Evolutionary conservation across 768 basidiomycete species (phyloP).

Genomic region (Daedaleopsis nitida): DNA sequence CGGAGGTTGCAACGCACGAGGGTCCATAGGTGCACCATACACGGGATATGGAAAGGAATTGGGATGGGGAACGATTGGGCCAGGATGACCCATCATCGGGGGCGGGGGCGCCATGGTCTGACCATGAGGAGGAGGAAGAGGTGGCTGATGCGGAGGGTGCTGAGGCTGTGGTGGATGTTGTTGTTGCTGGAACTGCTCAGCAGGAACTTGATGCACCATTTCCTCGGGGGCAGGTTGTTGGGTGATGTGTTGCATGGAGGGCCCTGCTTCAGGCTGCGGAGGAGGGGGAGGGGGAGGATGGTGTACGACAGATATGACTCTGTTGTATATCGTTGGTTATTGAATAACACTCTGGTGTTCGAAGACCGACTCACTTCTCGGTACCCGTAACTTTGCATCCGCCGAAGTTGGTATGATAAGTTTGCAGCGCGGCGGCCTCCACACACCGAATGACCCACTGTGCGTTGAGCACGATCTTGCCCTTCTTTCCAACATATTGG

Average conservation of each 20-base stretch:
- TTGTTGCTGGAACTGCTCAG: slow-evolving; percentile 20
- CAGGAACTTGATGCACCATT: slow-evolving; percentile 21
- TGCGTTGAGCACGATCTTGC: slow-evolving; percentile 72
- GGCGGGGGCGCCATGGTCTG: slow-evolving; percentile 25
- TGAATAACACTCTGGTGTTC: background rate
- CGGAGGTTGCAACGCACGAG: slow-evolving; percentile 45
- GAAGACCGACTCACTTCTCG: slow-evolving; percentile 55
- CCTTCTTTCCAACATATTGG: slow-evolving; percentile 79
- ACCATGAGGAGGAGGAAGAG: slow-evolving; percentile 12
- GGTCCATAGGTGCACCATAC: slow-evolving; percentile 21
- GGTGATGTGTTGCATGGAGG: slow-evolving; percentile 17
- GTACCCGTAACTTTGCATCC: slow-evolving; percentile 79
- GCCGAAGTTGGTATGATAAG: slow-evolving; percentile 76
- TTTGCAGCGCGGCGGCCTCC: slow-evolving; percentile 66
- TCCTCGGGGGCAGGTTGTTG: slow-evolving; percentile 4
- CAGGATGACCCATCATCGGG: slow-evolving; percentile 25
- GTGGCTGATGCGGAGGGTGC: slow-evolving; percentile 17
- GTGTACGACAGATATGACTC: background rate
- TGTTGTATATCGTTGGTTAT: background rate
- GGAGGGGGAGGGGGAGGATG: slow-evolving; percentile 2
- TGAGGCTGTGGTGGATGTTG: slow-evolving; percentile 17
- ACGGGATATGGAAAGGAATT: slow-evolving; percentile 25
- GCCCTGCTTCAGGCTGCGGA: background rate
- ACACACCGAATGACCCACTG: slow-evolving; percentile 82
- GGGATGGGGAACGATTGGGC: slow-evolving; percentile 13